These are phyloP conservation scores for Boletus albobrunnescens DNA, from an alignment of 1,284 basidiomycete genomes.

Conservation along the genomic window DNA sequence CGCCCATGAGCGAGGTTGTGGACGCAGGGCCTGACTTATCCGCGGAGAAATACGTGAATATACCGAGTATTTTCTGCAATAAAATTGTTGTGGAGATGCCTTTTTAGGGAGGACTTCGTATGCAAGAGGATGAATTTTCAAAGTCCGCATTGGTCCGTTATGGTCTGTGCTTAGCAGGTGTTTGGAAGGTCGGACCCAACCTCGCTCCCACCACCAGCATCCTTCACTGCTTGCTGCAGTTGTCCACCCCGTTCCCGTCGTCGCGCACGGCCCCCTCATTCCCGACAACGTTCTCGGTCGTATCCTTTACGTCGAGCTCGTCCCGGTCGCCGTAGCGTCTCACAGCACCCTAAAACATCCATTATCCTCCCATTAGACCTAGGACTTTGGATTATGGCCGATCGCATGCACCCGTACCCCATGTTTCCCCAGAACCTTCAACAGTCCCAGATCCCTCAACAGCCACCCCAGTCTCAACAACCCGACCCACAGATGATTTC, in stretches of 20 bases:
- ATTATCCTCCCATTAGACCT: conserved; percentile 22
- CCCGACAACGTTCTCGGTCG: conserved; percentile 9
- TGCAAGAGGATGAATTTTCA: conserved; percentile 22
- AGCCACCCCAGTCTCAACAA: conserved; percentile 38
- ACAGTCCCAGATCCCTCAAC: conserved; percentile 43
- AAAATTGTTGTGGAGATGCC: conserved; percentile 18
- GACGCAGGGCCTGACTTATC: neutral
- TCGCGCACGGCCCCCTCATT: conserved; percentile 20
- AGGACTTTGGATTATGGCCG: conserved; percentile 49
- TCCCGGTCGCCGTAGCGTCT: conserved; percentile 18
- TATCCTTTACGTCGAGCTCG: conserved; percentile 16
- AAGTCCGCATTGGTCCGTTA: conserved; percentile 35
- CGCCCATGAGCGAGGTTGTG: neutral
- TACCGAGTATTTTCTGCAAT: conserved; percentile 20
- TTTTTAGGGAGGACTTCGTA: conserved; percentile 13
- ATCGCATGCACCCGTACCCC: conserved; percentile 51
- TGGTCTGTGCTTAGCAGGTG: conserved; percentile 38
- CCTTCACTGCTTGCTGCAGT: conserved; percentile 29
- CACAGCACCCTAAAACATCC: conserved; percentile 27
- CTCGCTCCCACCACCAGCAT: conserved; percentile 41
- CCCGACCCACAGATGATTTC: conserved; percentile 39
- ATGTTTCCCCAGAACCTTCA: conserved; percentile 49
- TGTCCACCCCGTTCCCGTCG: conserved; percentile 18
- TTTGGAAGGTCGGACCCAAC: conserved; percentile 40
- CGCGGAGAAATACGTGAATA: conserved; percentile 10